These are phyloP conservation scores for Daedalea quercina DNA, from an alignment of 768 basidiomycete species.

Conservation along the genomic window DNA sequence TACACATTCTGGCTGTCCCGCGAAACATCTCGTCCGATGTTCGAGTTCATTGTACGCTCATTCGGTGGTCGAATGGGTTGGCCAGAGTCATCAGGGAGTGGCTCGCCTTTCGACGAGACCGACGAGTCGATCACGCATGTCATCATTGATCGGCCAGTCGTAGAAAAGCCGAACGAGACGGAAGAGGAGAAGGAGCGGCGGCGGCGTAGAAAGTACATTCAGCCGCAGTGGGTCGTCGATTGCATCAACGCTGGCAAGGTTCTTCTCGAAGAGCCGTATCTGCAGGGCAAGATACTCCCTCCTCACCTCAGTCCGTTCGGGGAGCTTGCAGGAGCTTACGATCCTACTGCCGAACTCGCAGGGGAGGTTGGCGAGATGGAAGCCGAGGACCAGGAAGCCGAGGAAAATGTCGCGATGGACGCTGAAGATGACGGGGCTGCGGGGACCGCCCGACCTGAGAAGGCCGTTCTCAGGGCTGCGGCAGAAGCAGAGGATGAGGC, in stretches of 20 bases:
- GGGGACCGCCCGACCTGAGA: slow-evolving; percentile 18
- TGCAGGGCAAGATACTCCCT: slow-evolving; percentile 79
- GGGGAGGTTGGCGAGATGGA: slow-evolving; percentile 29
- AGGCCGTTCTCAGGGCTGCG: slow-evolving; percentile 24
- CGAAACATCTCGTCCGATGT: slow-evolving; percentile 84
- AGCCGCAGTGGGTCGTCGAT: slow-evolving; percentile 98
- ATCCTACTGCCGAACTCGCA: slow-evolving; percentile 42
- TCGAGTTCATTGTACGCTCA: slow-evolving; percentile 90
- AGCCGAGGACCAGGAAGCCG: slow-evolving; percentile 22
- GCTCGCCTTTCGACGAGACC: slow-evolving; percentile 70
- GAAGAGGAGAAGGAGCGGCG: slow-evolving; percentile 54
- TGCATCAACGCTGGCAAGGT: slow-evolving; percentile 86
- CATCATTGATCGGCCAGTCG: slow-evolving; percentile 82
- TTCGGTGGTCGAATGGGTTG: slow-evolving; percentile 93
- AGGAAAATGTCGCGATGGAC: slow-evolving; percentile 23
- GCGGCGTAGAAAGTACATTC: slow-evolving; percentile 76
- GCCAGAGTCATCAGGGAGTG: slow-evolving; percentile 74
- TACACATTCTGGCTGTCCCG: slow-evolving; percentile 93
- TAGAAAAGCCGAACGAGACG: slow-evolving; percentile 41
- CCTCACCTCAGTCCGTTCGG: slow-evolving; percentile 97
- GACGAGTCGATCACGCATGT: slow-evolving; percentile 91
- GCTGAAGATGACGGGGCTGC: slow-evolving; percentile 23
- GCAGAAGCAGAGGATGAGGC: slow-evolving; percentile 49
- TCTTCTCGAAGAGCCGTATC: slow-evolving; percentile 79
- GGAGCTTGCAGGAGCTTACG: slow-evolving; percentile 70